Conservation (phyloP, 2,329 filamentous ascomycete species). For the Colletotrichum brevisporum region DNA sequence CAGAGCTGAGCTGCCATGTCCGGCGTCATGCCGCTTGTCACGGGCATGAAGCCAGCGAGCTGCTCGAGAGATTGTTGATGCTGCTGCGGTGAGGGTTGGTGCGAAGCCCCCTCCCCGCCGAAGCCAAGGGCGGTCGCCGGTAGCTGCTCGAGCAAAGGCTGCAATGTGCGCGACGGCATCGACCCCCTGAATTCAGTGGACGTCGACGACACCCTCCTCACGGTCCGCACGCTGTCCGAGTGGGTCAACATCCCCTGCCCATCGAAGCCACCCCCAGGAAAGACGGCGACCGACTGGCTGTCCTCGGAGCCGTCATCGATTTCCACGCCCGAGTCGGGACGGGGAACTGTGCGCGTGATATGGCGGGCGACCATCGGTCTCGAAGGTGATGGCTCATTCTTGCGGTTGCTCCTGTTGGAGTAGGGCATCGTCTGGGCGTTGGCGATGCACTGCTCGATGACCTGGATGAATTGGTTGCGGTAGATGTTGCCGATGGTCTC, state of each 20-base stretch:
- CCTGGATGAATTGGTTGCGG: constrained; percentile 57
- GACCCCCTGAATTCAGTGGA: constrained; percentile 36
- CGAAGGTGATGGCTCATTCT: constrained; percentile 47
- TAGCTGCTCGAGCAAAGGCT: constrained; percentile 39
- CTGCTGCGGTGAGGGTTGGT: constrained; percentile 17
- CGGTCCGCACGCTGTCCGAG: constrained; percentile 51
- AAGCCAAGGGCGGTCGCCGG: constrained; percentile 3
- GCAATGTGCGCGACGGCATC: constrained; percentile 16
- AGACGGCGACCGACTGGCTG: constrained; percentile 43
- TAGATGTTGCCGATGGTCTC: constrained; percentile 57
- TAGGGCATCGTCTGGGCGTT: constrained; percentile 55
- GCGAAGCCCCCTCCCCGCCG: not conserved
- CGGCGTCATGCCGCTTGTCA: constrained; percentile 23
- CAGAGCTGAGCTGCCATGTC: constrained; percentile 34
- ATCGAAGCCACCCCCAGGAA: constrained; percentile 24
- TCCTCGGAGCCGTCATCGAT: constrained; percentile 55
- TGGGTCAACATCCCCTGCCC: constrained; percentile 42
- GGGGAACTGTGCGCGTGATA: constrained; percentile 46
- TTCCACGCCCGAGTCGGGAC: constrained; percentile 56
- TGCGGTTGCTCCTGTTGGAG: constrained; percentile 58
- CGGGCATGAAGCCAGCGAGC: constrained; percentile 7
- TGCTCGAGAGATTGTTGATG: constrained; percentile 15
- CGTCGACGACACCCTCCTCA: constrained; percentile 41
- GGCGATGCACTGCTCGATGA: constrained; percentile 53
- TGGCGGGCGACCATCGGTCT: constrained; percentile 40